Percentiles rank a stretch among this genome's conserved stretches.
Conservation (phyloP, 2,329 filamentous ascomycete species). For the Sporothrix phasma region DNA sequence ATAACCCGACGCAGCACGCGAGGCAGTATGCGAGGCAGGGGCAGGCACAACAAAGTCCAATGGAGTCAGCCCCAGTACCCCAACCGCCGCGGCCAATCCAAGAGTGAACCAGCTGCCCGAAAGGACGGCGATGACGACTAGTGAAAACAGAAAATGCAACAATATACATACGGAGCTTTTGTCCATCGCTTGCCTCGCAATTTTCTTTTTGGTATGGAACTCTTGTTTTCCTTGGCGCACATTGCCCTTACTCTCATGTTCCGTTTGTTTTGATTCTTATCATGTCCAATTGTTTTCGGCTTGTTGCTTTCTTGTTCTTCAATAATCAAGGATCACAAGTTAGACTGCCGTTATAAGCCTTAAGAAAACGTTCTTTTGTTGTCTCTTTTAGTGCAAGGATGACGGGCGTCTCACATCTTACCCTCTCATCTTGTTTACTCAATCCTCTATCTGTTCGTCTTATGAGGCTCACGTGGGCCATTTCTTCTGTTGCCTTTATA, state of each 20-base stretch:
- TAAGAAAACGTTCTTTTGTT: background rate
- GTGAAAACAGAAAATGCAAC: background rate
- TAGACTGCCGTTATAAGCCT: background rate
- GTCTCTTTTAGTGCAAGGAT: background rate
- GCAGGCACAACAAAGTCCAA: conserved; percentile 14
- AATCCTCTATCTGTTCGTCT: background rate
- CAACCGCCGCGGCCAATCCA: conserved; percentile 37
- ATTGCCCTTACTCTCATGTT: background rate
- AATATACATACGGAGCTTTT: background rate
- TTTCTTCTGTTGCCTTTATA: background rate
- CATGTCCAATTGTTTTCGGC: background rate
- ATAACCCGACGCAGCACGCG: background rate
- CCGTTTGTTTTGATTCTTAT: background rate
- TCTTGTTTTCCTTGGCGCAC: background rate
- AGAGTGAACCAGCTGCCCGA: conserved; percentile 30
- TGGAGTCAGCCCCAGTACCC: conserved; percentile 28
- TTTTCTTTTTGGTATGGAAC: background rate
- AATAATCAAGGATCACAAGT: background rate
- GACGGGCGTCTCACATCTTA: background rate
- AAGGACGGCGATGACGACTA: background rate
- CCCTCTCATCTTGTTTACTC: background rate
- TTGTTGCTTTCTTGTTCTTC: background rate
- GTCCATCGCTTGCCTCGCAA: background rate
- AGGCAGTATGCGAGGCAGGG: conserved; percentile 6
- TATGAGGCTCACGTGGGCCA: background rate